These are phyloP conservation scores for Castanopsis chinensis DNA, from an alignment of 306 rosid genomes.

Conservation along the genomic window DNA sequence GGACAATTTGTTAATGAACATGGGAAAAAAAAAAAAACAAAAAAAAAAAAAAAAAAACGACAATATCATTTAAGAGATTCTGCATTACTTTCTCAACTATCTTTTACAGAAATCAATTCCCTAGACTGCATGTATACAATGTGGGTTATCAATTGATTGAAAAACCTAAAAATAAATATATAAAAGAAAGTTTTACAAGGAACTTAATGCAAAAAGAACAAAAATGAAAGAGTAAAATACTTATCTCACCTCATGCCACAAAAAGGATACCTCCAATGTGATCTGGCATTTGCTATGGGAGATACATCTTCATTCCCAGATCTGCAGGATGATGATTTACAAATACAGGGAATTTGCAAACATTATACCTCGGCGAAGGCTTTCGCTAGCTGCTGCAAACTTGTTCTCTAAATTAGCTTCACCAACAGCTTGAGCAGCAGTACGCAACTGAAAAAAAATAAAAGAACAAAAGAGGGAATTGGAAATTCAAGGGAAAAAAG, in stretches of 20 bases:
- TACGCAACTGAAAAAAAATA: constrained; percentile 56
- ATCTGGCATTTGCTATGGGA: constrained; percentile 1
- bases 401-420: constrained; percentile 78
- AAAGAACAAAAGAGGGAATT: not conserved
- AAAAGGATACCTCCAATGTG: not conserved
- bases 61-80: not conserved
- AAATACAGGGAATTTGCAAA: constrained; percentile 93
- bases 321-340: constrained; percentile 40
- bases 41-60: not conserved
- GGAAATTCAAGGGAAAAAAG: not conserved
- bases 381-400: constrained; percentile 82
- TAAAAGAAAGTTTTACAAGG: constrained; percentile 15
- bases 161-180: constrained; percentile 5
- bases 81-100: not conserved
- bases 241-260: not conserved
- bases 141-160: not conserved
- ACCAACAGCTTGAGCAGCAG: constrained; percentile 91
- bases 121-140: constrained; percentile 13
- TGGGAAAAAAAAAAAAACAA: not conserved
- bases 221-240: not conserved
- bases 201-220: constrained; percentile 19
- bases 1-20: not conserved
- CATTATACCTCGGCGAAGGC: constrained; percentile 97
- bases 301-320: not conserved
- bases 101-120: not conserved